A percentile compares a stretch with the other conserved stretches of the same genome.
These are phyloP conservation scores for Quercus cerris DNA, from an alignment of 306 rosid species.

Conservation along the genomic window DNA sequence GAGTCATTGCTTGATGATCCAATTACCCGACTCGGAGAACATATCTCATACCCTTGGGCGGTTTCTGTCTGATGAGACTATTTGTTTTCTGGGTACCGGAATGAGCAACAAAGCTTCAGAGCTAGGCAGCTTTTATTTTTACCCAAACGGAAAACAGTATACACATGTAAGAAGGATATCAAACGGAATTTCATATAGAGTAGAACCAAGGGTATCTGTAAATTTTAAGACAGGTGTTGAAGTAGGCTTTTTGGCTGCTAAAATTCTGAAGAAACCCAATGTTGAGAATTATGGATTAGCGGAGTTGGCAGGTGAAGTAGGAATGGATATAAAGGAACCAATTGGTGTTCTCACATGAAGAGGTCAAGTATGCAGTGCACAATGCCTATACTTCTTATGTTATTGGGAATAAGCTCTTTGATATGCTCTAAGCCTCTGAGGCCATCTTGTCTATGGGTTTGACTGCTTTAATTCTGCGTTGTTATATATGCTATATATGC, in stretches of 20 bases:
- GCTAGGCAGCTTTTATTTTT: no score
- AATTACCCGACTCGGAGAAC: neutral
- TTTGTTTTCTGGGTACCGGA: no score
- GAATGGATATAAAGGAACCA: neutral
- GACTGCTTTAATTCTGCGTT: neutral
- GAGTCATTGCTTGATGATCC: slow-evolving; percentile 1
- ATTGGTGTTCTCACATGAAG: no score
- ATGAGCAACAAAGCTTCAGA: no score
- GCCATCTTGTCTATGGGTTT: no score
- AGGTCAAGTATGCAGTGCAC: neutral
- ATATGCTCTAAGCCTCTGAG: neutral
- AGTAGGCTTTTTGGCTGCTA: slow-evolving; percentile 2
- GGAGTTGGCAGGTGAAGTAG: slow-evolving; percentile 1
- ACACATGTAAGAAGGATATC: no score
- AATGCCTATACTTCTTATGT: neutral
- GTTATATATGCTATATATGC: no score
- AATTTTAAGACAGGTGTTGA: neutral
- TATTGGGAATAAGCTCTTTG: neutral
- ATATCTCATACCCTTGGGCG: accelerated
- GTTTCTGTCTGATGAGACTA: no score
- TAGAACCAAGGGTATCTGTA: no score
- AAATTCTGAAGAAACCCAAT: neutral
- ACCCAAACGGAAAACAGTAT: no score
- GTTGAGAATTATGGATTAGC: neutral
- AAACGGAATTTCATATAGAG: no score